A percentile compares a stretch with the other conserved stretches of the same genome.
Evolutionary conservation across 257 asterid species (phyloP).

Genomic region (Penstemon eatonii): DNA sequence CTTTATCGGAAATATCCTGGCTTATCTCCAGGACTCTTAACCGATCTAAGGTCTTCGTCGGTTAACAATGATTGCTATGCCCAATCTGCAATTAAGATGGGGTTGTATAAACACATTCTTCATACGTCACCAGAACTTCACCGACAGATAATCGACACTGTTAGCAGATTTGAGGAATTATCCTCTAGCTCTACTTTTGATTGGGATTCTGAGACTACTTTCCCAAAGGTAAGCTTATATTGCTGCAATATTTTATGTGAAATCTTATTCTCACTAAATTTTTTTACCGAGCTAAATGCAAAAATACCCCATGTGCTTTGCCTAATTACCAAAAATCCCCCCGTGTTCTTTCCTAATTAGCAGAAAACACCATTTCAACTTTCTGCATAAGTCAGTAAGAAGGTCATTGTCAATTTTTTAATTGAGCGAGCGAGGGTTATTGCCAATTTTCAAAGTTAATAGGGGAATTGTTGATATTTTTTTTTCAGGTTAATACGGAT

Average conservation of each 20-base stretch:
- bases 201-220: conserved; percentile 60
- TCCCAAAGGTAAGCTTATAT: conserved; percentile 62
- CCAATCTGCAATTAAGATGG: conserved; percentile 55
- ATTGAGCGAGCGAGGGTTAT: too few relatives aligned
- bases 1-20: conserved; percentile 57
- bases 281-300: not conserved
- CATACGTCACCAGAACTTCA: conserved; percentile 69
- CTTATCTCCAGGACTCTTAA: conserved; percentile 67
- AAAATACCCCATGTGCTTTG: too few relatives aligned
- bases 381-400: too few relatives aligned
- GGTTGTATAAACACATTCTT: conserved; percentile 64
- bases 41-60: conserved; percentile 84
- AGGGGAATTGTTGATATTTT: too few relatives aligned
- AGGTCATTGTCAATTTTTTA: too few relatives aligned
- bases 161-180: conserved; percentile 29
- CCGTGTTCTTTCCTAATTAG: too few relatives aligned
- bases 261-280: not conserved
- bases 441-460: too few relatives aligned
- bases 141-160: conserved; percentile 41
- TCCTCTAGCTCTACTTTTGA: conserved; percentile 54
- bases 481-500: too few relatives aligned
- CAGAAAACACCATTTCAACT: too few relatives aligned
- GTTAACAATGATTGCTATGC: conserved; percentile 84
- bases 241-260: not conserved
- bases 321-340: too few relatives aligned